Conservation (phyloP, 306 rosid species). For the Myrica gale region DNA sequence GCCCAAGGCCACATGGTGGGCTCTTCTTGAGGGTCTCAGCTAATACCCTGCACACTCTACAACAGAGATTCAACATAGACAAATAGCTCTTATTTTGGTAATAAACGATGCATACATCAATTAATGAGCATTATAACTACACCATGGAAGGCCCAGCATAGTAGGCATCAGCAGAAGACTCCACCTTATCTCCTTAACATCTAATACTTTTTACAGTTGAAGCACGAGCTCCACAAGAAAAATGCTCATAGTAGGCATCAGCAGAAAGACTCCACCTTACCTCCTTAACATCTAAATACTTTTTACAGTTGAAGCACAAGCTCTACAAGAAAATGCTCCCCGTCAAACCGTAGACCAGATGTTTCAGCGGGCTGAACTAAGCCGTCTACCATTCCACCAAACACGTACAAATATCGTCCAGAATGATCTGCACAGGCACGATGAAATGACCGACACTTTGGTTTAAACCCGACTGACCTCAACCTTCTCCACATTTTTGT, state of each 20-base stretch:
- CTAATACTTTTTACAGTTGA: constrained; percentile 37
- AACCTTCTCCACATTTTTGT: constrained; percentile 68
- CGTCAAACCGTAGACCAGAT: constrained; percentile 68
- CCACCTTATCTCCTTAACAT: neutral
- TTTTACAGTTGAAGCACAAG: constrained; percentile 57
- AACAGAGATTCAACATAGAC: no score
- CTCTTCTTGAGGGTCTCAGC: no score
- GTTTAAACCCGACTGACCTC: constrained; percentile 47
- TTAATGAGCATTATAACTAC: no score
- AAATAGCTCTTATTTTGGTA: no score
- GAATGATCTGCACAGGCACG: constrained; percentile 74
- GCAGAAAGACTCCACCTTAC: constrained; percentile 6
- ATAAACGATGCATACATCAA: no score
- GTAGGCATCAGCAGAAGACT: neutral
- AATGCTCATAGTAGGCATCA: constrained; percentile 35
- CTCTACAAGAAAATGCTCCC: constrained; percentile 73
- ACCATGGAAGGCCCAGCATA: neutral
- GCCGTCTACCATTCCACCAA: constrained; percentile 93
- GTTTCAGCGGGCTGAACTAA: constrained; percentile 45
- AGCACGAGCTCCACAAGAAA: constrained; percentile 70
- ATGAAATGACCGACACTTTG: constrained; percentile 65
- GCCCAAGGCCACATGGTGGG: no score
- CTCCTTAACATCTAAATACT: neutral
- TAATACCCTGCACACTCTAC: no score
- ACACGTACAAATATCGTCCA: constrained; percentile 55